A percentile compares a stretch with the other conserved stretches of the same genome.
These are phyloP conservation scores for Pseudopithomyces chartarum DNA, from an alignment of 2,329 filamentous ascomycete species.

Conservation along the genomic window DNA sequence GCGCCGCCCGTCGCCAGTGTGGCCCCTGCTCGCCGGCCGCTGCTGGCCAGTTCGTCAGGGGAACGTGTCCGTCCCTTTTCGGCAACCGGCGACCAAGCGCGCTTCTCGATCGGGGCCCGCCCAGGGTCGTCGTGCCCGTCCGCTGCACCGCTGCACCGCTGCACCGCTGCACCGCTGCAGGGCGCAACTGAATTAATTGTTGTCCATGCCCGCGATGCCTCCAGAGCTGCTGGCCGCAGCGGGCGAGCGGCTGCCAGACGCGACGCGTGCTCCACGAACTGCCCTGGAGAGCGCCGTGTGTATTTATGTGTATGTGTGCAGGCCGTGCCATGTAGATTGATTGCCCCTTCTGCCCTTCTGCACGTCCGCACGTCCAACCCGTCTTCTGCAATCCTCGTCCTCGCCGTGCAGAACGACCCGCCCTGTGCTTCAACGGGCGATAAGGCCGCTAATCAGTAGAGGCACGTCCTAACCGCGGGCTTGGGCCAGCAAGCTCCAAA, in stretches of 20 bases:
- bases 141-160: no score
- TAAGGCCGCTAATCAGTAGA: slow-evolving; percentile 7
- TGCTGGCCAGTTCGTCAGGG: neutral
- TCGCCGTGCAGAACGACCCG: neutral
- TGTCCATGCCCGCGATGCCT: neutral
- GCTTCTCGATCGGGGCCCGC: no score
- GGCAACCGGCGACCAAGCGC: no score
- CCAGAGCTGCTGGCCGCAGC: neutral
- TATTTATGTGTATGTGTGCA: no score
- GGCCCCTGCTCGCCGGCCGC: slow-evolving; percentile 1
- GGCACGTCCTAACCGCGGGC: slow-evolving; percentile 1
- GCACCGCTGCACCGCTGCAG: no score
- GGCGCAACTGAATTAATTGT: no score
- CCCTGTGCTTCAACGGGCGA: slow-evolving; percentile 2
- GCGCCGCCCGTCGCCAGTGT: neutral
- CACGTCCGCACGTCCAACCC: neutral
- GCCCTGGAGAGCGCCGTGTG: no score
- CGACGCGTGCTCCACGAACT: neutral
- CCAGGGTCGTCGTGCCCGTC: neutral
- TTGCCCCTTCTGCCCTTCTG: no score
- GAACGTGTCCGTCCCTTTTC: neutral
- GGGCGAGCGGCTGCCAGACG: neutral
- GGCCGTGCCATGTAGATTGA: no score
- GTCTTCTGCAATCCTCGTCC: neutral
- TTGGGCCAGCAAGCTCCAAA: slow-evolving; percentile 5